These are phyloP conservation scores for Crithidia thermophila DNA, from an alignment of 208 protist genomes.

Conservation along the genomic window DNA sequence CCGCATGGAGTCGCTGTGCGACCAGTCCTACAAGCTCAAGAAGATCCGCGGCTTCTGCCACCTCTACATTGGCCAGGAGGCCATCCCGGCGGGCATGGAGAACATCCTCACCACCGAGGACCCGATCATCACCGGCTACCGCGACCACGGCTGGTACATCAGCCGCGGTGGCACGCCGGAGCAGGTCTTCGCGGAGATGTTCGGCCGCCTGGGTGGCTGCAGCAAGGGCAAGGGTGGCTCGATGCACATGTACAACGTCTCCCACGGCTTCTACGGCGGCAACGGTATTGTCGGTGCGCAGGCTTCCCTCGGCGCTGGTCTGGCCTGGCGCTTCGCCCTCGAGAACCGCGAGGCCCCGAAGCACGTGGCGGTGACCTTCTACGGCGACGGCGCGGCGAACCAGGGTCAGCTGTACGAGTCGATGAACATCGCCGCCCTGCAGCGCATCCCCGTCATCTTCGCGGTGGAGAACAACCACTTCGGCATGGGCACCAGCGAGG, in stretches of 20 bases:
- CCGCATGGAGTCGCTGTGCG: constrained; percentile 94
- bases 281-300: constrained; percentile 99
- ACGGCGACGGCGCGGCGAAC: constrained; percentile 98
- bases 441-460: constrained; percentile 97
- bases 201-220: constrained; percentile 82
- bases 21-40: constrained; percentile 97
- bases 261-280: constrained; percentile 96
- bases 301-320: constrained; percentile 95
- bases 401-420: constrained; percentile 98
- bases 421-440: constrained; percentile 98
- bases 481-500: constrained; percentile 97
- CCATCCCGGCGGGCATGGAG: constrained; percentile 95
- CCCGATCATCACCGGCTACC: constrained; percentile 97
- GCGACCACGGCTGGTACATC: constrained; percentile 95
- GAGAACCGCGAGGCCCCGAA: constrained; percentile 84
- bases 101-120: constrained; percentile 90
- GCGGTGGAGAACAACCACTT: constrained; percentile 98
- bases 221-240: constrained; percentile 97
- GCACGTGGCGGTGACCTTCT: constrained; percentile 93
- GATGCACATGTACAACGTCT: constrained; percentile 98
- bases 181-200: constrained; percentile 94
- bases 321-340: constrained; percentile 91
- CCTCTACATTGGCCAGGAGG: constrained; percentile 98
- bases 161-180: constrained; percentile 89
- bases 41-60: constrained; percentile 98